Evolutionary conservation across 331 rosid species (phyloP), one percentile per base, ranked within the genome.

Genomic region (Malus hybrid): DNA sequence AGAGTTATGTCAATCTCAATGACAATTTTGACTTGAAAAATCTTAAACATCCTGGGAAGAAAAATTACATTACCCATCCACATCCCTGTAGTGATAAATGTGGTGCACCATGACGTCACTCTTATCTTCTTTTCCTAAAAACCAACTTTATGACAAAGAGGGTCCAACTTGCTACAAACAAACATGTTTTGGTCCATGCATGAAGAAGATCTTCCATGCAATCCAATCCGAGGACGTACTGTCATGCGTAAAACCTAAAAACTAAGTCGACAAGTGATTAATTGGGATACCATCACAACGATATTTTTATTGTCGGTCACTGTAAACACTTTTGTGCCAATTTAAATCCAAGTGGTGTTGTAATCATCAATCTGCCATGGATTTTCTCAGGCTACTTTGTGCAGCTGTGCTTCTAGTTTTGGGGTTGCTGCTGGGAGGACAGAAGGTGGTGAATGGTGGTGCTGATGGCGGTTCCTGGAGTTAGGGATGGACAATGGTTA

Each of bases 321-420:
- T 31, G 32, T 31, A 63, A 19, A 5, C 6, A 54, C 60, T 54
- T 6, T 29, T 50, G 59, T 69, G 27, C 56, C 28, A 22, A 52
- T 44, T 48, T 48, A 48, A 29, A 10, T 18, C 62, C 74, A 52
- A 50, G 19, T 10, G 46, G 14, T 54, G 32, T 24, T 16, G 6
- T 3, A 59, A 34, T 24, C 5, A 7, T 28, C 33, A 59, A 52
- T 46, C 77, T 48, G 60, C 46, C 69, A 90, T 89, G 90, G 79
- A 79, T 57, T 74, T 68, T 46, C 34, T 28, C 55, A 86, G 29
- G 76, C 64, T 76, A 55, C 63, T 77, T 27, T 34, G 50, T 82
- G 71, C 24, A 22, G 16, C 82, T 63, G 69, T 54, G 79, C 59
- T 81, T 74, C 24, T 86, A 34, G 73, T 76, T 79, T 22, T 89